A percentile compares a stretch with the other conserved stretches of the same genome.
These are phyloP conservation scores for Boletales sp. DNA, from an alignment of 768 basidiomycete genomes.

Conservation along the genomic window DNA sequence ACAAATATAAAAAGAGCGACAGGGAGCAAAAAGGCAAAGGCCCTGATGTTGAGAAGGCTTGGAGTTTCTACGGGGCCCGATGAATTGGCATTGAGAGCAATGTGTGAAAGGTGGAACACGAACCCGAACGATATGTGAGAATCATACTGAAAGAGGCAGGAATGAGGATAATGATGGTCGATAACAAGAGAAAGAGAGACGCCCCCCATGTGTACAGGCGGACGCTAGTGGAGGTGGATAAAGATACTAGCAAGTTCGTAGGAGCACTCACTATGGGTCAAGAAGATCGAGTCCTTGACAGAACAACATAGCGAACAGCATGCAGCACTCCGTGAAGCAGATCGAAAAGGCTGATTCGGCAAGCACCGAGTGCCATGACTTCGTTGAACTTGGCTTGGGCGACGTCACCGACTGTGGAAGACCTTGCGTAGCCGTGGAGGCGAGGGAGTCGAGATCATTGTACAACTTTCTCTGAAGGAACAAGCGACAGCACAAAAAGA, in stretches of 20 bases:
- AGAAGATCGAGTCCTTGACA: constrained; percentile 62
- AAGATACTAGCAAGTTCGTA: neutral
- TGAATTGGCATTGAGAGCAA: neutral
- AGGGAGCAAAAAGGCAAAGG: constrained; percentile 37
- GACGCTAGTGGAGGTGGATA: constrained; percentile 36
- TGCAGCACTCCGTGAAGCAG: constrained; percentile 73
- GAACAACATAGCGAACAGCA: constrained; percentile 68
- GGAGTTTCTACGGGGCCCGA: constrained; percentile 19
- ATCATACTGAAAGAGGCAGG: constrained; percentile 64
- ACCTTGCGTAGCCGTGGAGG: constrained; percentile 30
- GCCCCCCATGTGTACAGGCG: constrained; percentile 66
- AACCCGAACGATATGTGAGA: constrained; percentile 41
- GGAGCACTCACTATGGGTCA: constrained; percentile 45
- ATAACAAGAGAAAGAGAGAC: constrained; percentile 59
- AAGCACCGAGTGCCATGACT: constrained; percentile 49
- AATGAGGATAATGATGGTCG: constrained; percentile 59
- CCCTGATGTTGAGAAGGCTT: constrained; percentile 18
- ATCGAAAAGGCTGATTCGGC: constrained; percentile 61
- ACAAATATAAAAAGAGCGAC: constrained; percentile 54
- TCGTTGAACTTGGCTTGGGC: constrained; percentile 16
- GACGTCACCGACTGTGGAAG: constrained; percentile 23
- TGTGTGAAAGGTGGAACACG: constrained; percentile 2
- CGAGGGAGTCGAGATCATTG: constrained; percentile 50
- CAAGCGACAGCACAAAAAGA: constrained; percentile 58
- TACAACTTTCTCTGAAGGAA: constrained; percentile 58